These are phyloP conservation scores for Zymoseptoria pseudotritici DNA, from an alignment of 2,329 filamentous ascomycete species.

Conservation along the genomic window DNA sequence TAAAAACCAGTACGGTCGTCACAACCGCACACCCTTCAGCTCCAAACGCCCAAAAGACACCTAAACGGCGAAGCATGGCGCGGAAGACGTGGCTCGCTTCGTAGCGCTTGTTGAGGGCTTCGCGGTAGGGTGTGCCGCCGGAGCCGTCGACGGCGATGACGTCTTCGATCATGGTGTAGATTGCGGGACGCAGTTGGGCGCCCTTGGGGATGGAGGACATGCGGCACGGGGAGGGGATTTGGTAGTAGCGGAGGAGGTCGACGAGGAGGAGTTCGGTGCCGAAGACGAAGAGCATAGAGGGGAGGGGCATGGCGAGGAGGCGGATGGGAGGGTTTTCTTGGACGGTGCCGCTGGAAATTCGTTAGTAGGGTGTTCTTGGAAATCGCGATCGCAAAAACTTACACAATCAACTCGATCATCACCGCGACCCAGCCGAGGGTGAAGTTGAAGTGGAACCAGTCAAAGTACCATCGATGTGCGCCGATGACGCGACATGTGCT, in stretches of 20 bases:
- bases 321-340: slow-evolving; percentile 44
- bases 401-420: slow-evolving; percentile 51
- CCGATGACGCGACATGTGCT: slow-evolving; percentile 48
- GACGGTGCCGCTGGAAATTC: slow-evolving; percentile 35
- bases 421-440: slow-evolving; percentile 48
- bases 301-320: slow-evolving; percentile 46
- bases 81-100: slow-evolving; percentile 27
- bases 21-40: slow-evolving; percentile 34
- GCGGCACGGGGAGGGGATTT: slow-evolving; percentile 42
- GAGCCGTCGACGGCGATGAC: slow-evolving; percentile 47
- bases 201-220: slow-evolving; percentile 47
- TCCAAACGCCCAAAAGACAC: slow-evolving; percentile 47
- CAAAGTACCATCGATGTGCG: slow-evolving; percentile 36
- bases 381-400: slow-evolving; percentile 14
- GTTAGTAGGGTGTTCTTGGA: slow-evolving; percentile 10
- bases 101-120: slow-evolving; percentile 45
- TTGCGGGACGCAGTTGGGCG: slow-evolving; percentile 45
- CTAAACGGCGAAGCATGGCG: slow-evolving; percentile 29
- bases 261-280: slow-evolving; percentile 45
- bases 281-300: slow-evolving; percentile 47
- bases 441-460: slow-evolving; percentile 54
- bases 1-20: slow-evolving; percentile 42
- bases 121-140: slow-evolving; percentile 46
- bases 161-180: slow-evolving; percentile 50
- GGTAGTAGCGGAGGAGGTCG: slow-evolving; percentile 41